Evolutionary conservation across 495 filamentous ascomycete species (phyloP).

Genomic region (Evansstolkia leycettana): DNA sequence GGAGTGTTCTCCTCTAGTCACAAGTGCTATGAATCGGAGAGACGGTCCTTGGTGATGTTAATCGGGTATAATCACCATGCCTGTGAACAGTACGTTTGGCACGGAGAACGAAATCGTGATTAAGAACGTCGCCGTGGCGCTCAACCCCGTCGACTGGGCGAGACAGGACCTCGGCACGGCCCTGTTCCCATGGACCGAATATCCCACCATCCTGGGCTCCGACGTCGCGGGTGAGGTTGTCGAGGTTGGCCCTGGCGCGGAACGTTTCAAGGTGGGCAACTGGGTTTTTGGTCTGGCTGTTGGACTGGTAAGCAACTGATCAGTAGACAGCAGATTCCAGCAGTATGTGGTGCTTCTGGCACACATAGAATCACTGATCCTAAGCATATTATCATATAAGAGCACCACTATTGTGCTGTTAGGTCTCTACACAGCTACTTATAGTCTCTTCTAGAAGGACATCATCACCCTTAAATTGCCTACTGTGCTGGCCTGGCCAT

Average conservation of each 20-base stretch:
- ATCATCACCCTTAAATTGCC: slow-evolving; percentile 29
- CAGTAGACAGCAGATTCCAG: slow-evolving; percentile 21
- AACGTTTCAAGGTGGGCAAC: slow-evolving; percentile 29
- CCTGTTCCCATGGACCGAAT: too few species aligned
- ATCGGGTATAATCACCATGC: too few species aligned
- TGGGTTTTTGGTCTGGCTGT: slow-evolving; percentile 3
- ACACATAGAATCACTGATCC: slow-evolving; percentile 26
- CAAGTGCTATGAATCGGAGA: too few species aligned
- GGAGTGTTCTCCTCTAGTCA: too few species aligned
- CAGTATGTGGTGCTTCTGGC: slow-evolving; percentile 23
- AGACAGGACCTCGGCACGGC: too few species aligned
- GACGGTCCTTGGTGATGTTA: too few species aligned
- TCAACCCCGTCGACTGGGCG: slow-evolving; percentile 35
- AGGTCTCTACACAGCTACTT: slow-evolving; percentile 40
- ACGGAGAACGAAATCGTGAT: slow-evolving; percentile 24
- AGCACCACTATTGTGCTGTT: slow-evolving; percentile 36
- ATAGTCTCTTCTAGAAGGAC: slow-evolving; percentile 32
- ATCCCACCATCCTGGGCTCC: slow-evolving; percentile 32
- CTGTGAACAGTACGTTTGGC: too few species aligned
- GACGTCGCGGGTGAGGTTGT: slow-evolving; percentile 40
- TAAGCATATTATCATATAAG: slow-evolving; percentile 27
- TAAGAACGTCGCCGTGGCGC: slow-evolving; percentile 22
- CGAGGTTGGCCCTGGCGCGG: slow-evolving; percentile 28
- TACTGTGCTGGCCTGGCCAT: slow-evolving; percentile 6
- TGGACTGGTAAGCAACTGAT: not conserved